Percentiles rank a stretch among this genome's conserved stretches.
These are phyloP conservation scores for Meyerozyma guilliermondii DNA, from an alignment of 1,139 yeast species.

Conservation along the genomic window DNA sequence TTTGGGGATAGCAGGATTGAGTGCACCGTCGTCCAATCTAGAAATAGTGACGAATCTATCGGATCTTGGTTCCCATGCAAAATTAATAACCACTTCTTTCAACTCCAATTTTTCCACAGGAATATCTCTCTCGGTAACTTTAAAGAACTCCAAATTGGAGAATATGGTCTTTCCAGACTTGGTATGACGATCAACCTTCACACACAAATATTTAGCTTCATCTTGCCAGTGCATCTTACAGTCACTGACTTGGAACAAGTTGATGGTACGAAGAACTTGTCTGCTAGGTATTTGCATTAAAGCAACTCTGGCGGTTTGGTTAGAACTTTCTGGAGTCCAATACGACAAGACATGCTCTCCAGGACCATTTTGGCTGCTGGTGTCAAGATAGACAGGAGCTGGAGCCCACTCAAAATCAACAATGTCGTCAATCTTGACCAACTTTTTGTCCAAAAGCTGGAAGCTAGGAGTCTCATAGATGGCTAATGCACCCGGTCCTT, in stretches of 20 bases:
- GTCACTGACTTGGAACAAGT: slow-evolving; percentile 90
- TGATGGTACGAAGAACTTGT: slow-evolving; percentile 81
- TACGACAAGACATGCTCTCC: slow-evolving; percentile 72
- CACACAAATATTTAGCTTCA: slow-evolving; percentile 79
- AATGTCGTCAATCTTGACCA: slow-evolving; percentile 78
- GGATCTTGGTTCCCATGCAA: slow-evolving; percentile 95
- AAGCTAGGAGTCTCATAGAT: slow-evolving; percentile 73
- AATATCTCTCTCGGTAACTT: slow-evolving; percentile 78
- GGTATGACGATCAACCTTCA: slow-evolving; percentile 95
- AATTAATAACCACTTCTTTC: slow-evolving; percentile 81
- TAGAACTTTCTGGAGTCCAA: slow-evolving; percentile 94
- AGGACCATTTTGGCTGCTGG: slow-evolving; percentile 40
- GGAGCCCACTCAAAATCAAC: slow-evolving; percentile 97
- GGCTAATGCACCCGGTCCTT: slow-evolving; percentile 90
- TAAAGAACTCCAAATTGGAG: slow-evolving; percentile 91
- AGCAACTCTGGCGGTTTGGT: slow-evolving; percentile 94
- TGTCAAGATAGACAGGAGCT: slow-evolving; percentile 66
- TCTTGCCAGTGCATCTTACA: slow-evolving; percentile 95
- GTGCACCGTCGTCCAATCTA: slow-evolving; percentile 53
- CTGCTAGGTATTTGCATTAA: slow-evolving; percentile 85
- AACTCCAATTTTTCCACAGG: slow-evolving; percentile 95
- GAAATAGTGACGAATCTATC: slow-evolving; percentile 83
- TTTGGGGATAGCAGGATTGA: slow-evolving; percentile 66
- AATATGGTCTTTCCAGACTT: slow-evolving; percentile 89
- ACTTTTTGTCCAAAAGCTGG: slow-evolving; percentile 76